Conservation (phyloP, 2,329 filamentous ascomycete species). For the Hortaea sp. region DNA sequence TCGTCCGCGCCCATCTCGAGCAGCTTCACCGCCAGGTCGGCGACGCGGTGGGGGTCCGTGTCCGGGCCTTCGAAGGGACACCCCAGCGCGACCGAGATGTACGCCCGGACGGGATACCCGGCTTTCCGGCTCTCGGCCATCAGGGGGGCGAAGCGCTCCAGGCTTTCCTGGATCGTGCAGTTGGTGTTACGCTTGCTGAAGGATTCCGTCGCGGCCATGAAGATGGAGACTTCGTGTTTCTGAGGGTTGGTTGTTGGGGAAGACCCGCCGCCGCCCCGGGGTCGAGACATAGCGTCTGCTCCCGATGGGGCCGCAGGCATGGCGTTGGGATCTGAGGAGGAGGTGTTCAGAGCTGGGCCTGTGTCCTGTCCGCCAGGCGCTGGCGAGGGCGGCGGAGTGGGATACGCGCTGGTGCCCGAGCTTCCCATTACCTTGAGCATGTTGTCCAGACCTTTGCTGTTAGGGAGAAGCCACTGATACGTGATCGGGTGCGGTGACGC, state of each 20-base stretch:
- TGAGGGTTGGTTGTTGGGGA: conserved; percentile 7
- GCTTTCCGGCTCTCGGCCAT: conserved; percentile 56
- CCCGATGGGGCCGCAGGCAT: conserved; percentile 29
- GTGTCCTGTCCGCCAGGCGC: conserved; percentile 25
- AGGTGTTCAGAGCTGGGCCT: conserved; percentile 33
- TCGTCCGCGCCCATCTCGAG: conserved; percentile 84
- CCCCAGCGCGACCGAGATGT: conserved; percentile 70
- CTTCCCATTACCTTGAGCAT: conserved; percentile 44
- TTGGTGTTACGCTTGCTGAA: conserved; percentile 79
- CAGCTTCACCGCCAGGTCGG: conserved; percentile 52
- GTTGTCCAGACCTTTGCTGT: conserved; percentile 59
- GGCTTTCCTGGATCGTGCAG: conserved; percentile 64
- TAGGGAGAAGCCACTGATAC: conserved; percentile 75
- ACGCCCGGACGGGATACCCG: conserved; percentile 62
- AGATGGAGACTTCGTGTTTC: conserved; percentile 62
- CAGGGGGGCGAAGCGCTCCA: conserved; percentile 59
- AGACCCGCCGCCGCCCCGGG: not conserved
- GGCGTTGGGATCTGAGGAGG: conserved; percentile 32
- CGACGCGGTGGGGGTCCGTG: conserved; percentile 43
- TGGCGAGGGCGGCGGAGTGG: conserved; percentile 32
- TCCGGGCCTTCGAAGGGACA: conserved; percentile 62
- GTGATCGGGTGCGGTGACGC: conserved; percentile 52
- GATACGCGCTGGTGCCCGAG: conserved; percentile 35
- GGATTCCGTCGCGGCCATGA: conserved; percentile 70
- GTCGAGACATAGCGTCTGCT: conserved; percentile 34